phyloP scores from a whole-genome alignment of 257 asterid species.

The Solanum rostratum region DNA sequence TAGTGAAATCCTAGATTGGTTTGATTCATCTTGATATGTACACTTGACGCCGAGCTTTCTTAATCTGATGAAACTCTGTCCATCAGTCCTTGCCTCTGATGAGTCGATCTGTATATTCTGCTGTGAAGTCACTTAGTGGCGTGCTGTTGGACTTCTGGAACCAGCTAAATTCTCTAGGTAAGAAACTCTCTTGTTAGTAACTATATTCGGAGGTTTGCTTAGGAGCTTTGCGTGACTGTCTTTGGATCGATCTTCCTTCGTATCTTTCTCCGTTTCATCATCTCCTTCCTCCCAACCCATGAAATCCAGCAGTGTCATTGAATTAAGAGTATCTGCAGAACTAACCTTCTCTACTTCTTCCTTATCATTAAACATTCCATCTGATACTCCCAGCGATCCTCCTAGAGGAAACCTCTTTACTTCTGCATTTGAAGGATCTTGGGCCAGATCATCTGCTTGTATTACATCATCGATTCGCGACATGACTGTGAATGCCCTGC shows the following conservation, averaged over 20 bases:
- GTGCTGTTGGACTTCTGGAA: conserved; percentile 69
- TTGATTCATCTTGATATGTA: conserved; percentile 8
- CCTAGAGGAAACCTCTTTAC: conserved; percentile 23
- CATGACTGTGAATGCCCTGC: conserved; percentile 62
- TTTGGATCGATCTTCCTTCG: conserved; percentile 3
- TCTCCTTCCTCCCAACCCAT: conserved; percentile 41
- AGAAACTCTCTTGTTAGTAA: conserved; percentile 42
- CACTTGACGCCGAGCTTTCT: conserved; percentile 6
- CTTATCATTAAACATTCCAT: conserved; percentile 8
- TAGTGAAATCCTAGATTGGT: conserved; percentile 2
- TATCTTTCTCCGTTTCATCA: conserved; percentile 15
- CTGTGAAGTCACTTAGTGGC: conserved; percentile 35
- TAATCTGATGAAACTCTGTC: conserved; percentile 3
- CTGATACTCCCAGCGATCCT: conserved; percentile 3
- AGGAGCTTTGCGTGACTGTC: conserved; percentile 7
- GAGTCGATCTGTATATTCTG: conserved; percentile 1
- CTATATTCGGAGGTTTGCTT: conserved; percentile 24
- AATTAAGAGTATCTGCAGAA: conserved; percentile 20
- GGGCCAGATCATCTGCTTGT: conserved; percentile 47
- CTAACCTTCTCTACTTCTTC: conserved; percentile 28
- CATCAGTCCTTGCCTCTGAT: conserved; percentile 9
- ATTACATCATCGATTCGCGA: conserved; percentile 77
- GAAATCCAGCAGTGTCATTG: conserved; percentile 39
- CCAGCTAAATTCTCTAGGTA: conserved; percentile 52
- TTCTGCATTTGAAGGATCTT: conserved; percentile 24